Evolutionary conservation across 2,329 filamentous ascomycete genomes (phyloP).

Genomic region (Aureobasidium lini): DNA sequence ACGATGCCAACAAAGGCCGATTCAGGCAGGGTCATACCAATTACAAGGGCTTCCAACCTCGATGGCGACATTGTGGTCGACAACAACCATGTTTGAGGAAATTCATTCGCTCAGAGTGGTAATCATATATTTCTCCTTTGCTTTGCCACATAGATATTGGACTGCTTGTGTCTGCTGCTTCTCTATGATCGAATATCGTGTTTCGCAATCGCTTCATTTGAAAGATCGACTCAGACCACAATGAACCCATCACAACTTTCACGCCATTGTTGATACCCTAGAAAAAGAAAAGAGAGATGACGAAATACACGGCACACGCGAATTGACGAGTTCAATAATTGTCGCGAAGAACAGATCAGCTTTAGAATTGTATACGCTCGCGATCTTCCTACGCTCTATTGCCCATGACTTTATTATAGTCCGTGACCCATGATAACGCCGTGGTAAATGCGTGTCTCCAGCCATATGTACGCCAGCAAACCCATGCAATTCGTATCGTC

Average conservation of each 20-base stretch:
- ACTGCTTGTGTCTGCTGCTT: too few species aligned
- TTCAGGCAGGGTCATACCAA: not conserved
- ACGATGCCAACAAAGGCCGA: not conserved
- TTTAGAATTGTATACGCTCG: not conserved
- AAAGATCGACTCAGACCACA: too few species aligned
- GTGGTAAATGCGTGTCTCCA: slow-evolving; percentile 1
- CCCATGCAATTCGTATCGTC: slow-evolving; percentile 14
- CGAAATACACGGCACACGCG: too few species aligned
- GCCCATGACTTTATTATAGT: not conserved
- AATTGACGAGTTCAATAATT: too few species aligned
- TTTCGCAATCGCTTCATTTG: too few species aligned
- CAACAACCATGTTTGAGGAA: not conserved
- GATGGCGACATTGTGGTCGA: not conserved
- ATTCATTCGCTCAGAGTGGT: not conserved
- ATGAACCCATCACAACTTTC: too few species aligned
- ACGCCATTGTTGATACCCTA: too few species aligned
- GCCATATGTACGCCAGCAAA: not conserved
- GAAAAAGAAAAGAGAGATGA: too few species aligned
- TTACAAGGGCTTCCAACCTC: not conserved
- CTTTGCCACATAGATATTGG: not conserved
- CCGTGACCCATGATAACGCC: slow-evolving; percentile 1
- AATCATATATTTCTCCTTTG: not conserved
- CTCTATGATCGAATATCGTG: too few species aligned
- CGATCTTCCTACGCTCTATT: not conserved
- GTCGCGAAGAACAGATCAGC: too few species aligned